Conservation (phyloP, 2,329 filamentous ascomycete genomes). For the Thelonectria olida region DNA sequence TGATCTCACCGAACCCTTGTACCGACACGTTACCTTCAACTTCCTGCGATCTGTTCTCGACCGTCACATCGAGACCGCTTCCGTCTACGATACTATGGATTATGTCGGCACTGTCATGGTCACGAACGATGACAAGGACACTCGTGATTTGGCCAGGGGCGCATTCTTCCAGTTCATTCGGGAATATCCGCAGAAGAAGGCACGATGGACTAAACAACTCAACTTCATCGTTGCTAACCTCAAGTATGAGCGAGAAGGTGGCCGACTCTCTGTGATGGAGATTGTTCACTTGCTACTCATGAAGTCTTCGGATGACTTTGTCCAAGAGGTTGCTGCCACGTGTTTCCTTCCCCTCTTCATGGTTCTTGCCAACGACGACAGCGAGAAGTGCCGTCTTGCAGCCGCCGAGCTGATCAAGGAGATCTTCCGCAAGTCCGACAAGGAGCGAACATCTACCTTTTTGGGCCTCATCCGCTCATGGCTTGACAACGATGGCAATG, state of each 20-base stretch:
- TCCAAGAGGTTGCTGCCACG: constrained; percentile 81
- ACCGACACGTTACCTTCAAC: constrained; percentile 93
- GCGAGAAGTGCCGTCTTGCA: constrained; percentile 83
- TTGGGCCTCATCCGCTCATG: constrained; percentile 76
- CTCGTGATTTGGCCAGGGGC: constrained; percentile 86
- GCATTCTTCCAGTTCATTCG: constrained; percentile 94
- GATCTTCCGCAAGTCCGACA: constrained; percentile 81
- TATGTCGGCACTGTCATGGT: constrained; percentile 93
- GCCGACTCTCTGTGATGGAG: constrained; percentile 92
- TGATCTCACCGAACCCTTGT: constrained; percentile 91
- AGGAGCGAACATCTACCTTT: constrained; percentile 76
- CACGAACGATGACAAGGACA: constrained; percentile 89
- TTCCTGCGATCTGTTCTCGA: constrained; percentile 90
- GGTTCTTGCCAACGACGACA: constrained; percentile 88
- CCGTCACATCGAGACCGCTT: constrained; percentile 83
- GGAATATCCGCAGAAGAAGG: constrained; percentile 93
- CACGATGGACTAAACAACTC: constrained; percentile 88
- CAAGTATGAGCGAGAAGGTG: constrained; percentile 88
- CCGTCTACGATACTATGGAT: constrained; percentile 92
- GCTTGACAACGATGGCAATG: constrained; percentile 78
- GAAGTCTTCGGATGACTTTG: constrained; percentile 83
- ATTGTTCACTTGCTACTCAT: constrained; percentile 85
- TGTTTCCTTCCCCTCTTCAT: constrained; percentile 90
- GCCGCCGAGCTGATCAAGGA: constrained; percentile 82
- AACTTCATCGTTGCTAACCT: constrained; percentile 90